Evolutionary conservation across 2,329 filamentous ascomycete genomes (phyloP).

Genomic region (Penicillium sp.): DNA sequence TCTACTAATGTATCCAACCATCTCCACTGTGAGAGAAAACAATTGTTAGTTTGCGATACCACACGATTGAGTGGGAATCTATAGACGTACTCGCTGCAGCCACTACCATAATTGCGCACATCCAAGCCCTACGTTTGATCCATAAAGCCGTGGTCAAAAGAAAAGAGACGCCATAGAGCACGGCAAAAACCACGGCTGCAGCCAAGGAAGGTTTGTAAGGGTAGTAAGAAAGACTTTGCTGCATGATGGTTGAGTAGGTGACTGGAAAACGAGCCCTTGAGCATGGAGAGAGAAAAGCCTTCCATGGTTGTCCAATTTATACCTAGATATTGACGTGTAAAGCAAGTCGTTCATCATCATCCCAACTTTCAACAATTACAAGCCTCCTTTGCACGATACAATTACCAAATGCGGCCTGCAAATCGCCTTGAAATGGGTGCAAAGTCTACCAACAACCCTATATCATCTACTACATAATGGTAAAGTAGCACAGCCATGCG

Average conservation of each 20-base stretch:
- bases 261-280: neutral
- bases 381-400: neutral
- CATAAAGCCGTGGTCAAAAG: constrained; percentile 27
- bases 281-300: neutral
- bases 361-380: neutral
- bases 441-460: neutral
- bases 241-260: neutral
- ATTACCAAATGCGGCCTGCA: neutral
- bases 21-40: constrained; percentile 29
- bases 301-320: too few relatives aligned
- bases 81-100: constrained; percentile 26
- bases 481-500: neutral
- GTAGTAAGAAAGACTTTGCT: neutral
- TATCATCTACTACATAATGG: neutral
- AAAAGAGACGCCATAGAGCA: constrained; percentile 24
- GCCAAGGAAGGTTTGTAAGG: constrained; percentile 26
- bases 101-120: constrained; percentile 32
- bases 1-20: constrained; percentile 34
- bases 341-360: neutral
- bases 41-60: neutral
- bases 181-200: constrained; percentile 26
- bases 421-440: neutral
- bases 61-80: neutral
- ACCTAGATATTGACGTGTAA: neutral
- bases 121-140: constrained; percentile 28